Evolutionary conservation across 2,329 filamentous ascomycete genomes (phyloP), one percentile per base, ranked within the genome.

Genomic region (Trichoderma sp.): DNA sequence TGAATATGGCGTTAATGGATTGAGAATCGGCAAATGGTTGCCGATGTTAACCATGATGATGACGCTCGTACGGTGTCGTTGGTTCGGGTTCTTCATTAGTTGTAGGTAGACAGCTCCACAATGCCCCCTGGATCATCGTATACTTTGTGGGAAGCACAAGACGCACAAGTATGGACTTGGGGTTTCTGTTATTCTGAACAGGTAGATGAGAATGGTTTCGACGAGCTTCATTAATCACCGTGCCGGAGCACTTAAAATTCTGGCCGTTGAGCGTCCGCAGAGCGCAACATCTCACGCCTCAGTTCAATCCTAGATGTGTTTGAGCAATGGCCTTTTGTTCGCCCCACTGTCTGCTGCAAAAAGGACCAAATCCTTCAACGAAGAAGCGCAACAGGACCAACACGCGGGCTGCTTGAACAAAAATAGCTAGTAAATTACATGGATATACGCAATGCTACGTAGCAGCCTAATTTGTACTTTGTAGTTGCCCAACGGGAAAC

Each of bases 241-340:
- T 5, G 3, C 3, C 11, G n/a, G 0, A 11, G 2, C 11, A 12
- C 5, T 11, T 24, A 2, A 3, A 24, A 14, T 53, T 24, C 9
- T 53, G 12, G 4, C 21, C n/a, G 4, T 2, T 6, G 6, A n/a
- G 4, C 6, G 8, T 47, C 0, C 4, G 8, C 21, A 24, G 11
- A 1, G 11, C 21, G 47, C 1, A 12, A 24, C n/a, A 14, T 21
- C 9, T 51, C 4, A 12, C n/a, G 15, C 43, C 24, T 53, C 21
- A 53, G 5, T 53, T 24, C 11, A 12, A 51, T 24, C 18, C 5
- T 12, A 12, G 47, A 51, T 14, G n/a, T 21, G 47, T 53, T 24
- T 11, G 47, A 3, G 4, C 21, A 5, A 53, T 53, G 14, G n/a
- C 8, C n/a, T 24, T 14, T 53, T 53, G 39, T 43, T 14, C 11